A percentile compares a stretch with the other conserved stretches of the same genome.
Evolutionary conservation across 352 stramenopile species (phyloP).

Genomic region (Phytophthora palmivora): DNA sequence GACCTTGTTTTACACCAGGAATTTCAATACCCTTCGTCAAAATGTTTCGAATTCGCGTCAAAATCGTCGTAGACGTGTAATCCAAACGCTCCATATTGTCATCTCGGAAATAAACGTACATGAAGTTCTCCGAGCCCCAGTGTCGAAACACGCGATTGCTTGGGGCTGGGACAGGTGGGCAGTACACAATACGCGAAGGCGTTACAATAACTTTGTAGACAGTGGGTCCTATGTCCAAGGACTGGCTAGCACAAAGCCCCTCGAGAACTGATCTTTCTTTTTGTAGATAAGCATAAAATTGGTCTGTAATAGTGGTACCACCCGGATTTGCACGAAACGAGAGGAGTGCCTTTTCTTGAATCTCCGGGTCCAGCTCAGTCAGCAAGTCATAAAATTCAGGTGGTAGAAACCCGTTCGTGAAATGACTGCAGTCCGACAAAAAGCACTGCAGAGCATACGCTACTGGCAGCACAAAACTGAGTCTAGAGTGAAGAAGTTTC

Average conservation of each 20-base stretch:
- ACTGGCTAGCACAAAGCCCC: slow-evolving; percentile 24
- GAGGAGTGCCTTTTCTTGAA: slow-evolving; percentile 58
- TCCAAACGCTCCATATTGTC: slow-evolving; percentile 80
- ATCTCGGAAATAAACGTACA: slow-evolving; percentile 87
- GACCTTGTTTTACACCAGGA: slow-evolving; percentile 28
- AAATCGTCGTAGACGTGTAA: slow-evolving; percentile 48
- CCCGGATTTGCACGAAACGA: slow-evolving; percentile 40
- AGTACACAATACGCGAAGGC: slow-evolving; percentile 72
- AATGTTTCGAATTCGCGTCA: slow-evolving; percentile 47
- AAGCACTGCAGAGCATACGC: slow-evolving; percentile 65
- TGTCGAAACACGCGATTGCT: slow-evolving; percentile 77
- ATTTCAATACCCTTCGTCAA: slow-evolving; percentile 52
- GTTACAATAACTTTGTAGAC: slow-evolving; percentile 78
- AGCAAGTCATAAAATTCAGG: slow-evolving; percentile 50
- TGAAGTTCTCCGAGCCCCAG: slow-evolving; percentile 76
- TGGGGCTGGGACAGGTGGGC: slow-evolving; percentile 52
- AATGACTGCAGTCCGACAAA: slow-evolving; percentile 52
- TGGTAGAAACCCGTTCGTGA: slow-evolving; percentile 51
- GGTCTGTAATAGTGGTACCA: slow-evolving; percentile 30
- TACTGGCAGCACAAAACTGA: slow-evolving; percentile 34
- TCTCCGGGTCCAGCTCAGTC: slow-evolving; percentile 28
- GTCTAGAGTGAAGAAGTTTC: neutral
- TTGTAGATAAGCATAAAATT: slow-evolving; percentile 48
- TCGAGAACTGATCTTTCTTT: slow-evolving; percentile 42
- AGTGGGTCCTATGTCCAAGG: slow-evolving; percentile 23